phyloP scores from a whole-genome alignment of 805 yeast genomes.

The Ogataea paradorogensis region DNA sequence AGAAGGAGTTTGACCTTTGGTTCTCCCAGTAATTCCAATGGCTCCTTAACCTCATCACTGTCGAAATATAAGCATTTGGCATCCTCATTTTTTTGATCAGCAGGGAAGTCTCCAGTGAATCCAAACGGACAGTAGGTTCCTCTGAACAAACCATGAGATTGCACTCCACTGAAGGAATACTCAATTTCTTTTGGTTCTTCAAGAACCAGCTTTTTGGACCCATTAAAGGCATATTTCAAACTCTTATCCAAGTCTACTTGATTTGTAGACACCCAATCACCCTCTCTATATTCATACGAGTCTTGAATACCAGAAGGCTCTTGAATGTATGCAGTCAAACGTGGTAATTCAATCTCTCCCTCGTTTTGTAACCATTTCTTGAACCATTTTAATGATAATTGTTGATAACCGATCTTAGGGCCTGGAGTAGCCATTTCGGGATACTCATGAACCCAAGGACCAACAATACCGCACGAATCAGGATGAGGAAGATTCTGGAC shows the following conservation, averaged over 20 bases:
- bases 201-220: conserved; percentile 10
- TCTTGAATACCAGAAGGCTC: conserved; percentile 39
- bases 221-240: conserved; percentile 15
- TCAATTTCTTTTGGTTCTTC: conserved; percentile 10
- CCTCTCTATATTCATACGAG: conserved; percentile 38
- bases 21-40: conserved; percentile 36
- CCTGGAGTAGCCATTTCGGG: conserved; percentile 47
- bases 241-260: conserved; percentile 15
- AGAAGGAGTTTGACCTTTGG: conserved; percentile 34
- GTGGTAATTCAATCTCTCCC: conserved; percentile 31
- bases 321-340: conserved; percentile 40
- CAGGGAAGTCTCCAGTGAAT: conserved; percentile 44
- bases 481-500: conserved; percentile 40
- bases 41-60: conserved; percentile 25
- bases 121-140: conserved; percentile 49
- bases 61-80: conserved; percentile 39
- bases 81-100: conserved; percentile 43
- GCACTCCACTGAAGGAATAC: conserved; percentile 30
- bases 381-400: conserved; percentile 41
- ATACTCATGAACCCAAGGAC: conserved; percentile 50
- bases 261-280: conserved; percentile 38
- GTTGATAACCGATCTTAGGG: conserved; percentile 44
- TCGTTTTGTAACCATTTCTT: conserved; percentile 34
- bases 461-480: conserved; percentile 37
- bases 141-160: conserved; percentile 43